Conservation (phyloP, 23 red algal species). For the Gracilaria vermiculophylla region DNA sequence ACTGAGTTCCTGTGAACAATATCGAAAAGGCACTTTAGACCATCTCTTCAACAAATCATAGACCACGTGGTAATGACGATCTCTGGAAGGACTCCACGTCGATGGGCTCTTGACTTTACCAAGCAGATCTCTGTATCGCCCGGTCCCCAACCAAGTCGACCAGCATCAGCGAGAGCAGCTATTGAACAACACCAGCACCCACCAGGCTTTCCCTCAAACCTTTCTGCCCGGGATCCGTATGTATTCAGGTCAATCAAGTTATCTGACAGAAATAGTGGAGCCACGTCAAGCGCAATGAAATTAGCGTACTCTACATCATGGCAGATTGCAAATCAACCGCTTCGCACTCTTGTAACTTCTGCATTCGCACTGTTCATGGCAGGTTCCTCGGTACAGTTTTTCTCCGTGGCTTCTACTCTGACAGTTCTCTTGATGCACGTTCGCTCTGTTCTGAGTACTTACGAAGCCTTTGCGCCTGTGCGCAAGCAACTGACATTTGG, state of each 20-base stretch:
- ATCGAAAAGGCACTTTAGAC: too few relatives aligned
- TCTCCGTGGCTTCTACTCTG: constrained; percentile 31
- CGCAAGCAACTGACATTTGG: background rate
- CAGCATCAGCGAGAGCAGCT: constrained; percentile 12
- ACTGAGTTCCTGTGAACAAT: too few relatives aligned
- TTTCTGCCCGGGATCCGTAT: constrained; percentile 34
- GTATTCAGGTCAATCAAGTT: background rate
- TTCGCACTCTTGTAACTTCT: constrained; percentile 44
- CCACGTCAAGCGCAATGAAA: background rate
- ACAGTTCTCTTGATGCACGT: constrained; percentile 70
- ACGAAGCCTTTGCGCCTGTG: constrained; percentile 33
- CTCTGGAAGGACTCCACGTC: background rate
- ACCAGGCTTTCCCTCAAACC: constrained; percentile 37
- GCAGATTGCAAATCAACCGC: constrained; percentile 42
- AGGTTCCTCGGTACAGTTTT: constrained; percentile 40
- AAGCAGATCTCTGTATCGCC: constrained; percentile 34
- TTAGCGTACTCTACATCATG: constrained; percentile 39
- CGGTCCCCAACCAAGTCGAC: constrained; percentile 26
- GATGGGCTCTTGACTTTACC: constrained; percentile 30
- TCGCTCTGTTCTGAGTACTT: constrained; percentile 2
- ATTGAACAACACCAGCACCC: constrained; percentile 31
- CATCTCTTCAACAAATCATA: too few relatives aligned
- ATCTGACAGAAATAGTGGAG: background rate
- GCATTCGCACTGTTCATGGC: constrained; percentile 55
- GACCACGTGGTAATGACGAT: background rate